These are phyloP conservation scores for Astragalus membranaceus DNA, from an alignment of 306 rosid genomes.

Conservation along the genomic window DNA sequence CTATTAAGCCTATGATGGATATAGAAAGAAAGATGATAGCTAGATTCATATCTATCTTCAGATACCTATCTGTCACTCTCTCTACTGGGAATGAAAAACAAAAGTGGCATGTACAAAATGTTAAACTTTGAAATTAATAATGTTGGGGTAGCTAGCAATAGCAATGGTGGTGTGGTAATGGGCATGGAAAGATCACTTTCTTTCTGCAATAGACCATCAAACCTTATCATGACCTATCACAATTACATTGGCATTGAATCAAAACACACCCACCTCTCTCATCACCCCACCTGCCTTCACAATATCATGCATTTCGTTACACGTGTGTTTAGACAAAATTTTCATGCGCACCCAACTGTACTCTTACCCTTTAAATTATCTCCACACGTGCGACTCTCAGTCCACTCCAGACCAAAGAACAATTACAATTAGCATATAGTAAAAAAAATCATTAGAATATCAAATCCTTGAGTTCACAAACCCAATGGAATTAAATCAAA, in stretches of 20 bases:
- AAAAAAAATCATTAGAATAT: too few relatives aligned
- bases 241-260: conserved; percentile 27
- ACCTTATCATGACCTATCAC: conserved; percentile 33
- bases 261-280: conserved; percentile 33
- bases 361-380: conserved; percentile 30
- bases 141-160: not conserved
- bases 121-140: not conserved
- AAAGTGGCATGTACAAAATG: not conserved
- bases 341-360: conserved; percentile 37
- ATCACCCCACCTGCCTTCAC: conserved; percentile 46
- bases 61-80: not conserved
- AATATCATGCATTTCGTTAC: conserved; percentile 29
- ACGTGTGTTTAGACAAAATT: conserved; percentile 41
- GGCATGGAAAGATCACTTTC: conserved; percentile 47
- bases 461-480: too few relatives aligned
- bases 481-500: too few relatives aligned
- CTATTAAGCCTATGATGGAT: not conserved
- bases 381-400: conserved; percentile 42
- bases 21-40: not conserved
- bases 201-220: conserved; percentile 44
- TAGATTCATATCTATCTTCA: not conserved
- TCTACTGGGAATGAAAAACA: conserved; percentile 5
- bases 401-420: not conserved
- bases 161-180: conserved; percentile 20
- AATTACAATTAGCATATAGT: too few relatives aligned